These are phyloP conservation scores for Alternaria burnsii DNA, from an alignment of 2,329 filamentous ascomycete species.

Conservation along the genomic window DNA sequence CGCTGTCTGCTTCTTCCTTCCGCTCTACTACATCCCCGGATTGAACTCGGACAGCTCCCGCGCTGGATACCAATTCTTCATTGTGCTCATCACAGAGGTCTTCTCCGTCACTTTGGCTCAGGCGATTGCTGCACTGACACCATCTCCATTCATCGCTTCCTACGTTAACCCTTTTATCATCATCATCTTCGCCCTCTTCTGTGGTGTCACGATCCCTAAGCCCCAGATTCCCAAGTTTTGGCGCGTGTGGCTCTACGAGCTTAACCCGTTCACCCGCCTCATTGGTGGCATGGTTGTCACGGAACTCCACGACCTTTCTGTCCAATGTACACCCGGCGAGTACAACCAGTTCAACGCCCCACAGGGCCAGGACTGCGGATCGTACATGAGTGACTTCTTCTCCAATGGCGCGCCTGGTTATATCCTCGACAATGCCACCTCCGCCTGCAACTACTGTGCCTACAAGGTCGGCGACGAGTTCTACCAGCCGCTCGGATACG, in stretches of 20 bases:
- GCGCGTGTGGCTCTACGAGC: conserved; percentile 81
- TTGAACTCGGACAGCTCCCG: conserved; percentile 69
- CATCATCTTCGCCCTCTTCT: conserved; percentile 84
- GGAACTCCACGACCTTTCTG: conserved; percentile 71
- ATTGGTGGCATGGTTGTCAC: conserved; percentile 83
- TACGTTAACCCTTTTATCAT: conserved; percentile 72
- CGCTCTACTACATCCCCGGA: conserved; percentile 84
- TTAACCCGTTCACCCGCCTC: conserved; percentile 83
- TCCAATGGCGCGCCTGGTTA: conserved; percentile 74
- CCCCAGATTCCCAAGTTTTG: conserved; percentile 81
- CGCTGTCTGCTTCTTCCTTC: conserved; percentile 81
- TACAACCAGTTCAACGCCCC: conserved; percentile 75
- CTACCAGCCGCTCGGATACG: conserved; percentile 72
- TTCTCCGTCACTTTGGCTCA: conserved; percentile 83
- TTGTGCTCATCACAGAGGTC: conserved; percentile 82
- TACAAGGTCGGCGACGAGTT: conserved; percentile 84
- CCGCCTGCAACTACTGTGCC: conserved; percentile 80
- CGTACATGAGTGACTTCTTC: conserved; percentile 80
- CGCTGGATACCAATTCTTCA: conserved; percentile 87
- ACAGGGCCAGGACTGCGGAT: conserved; percentile 70
- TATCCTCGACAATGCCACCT: conserved; percentile 70
- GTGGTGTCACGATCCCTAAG: conserved; percentile 82
- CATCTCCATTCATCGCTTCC: conserved; percentile 78
- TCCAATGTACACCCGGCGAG: conserved; percentile 69
- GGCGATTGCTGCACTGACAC: conserved; percentile 77